Base-by-base conservation (phyloP, 208 protist species). In the Porcisia hertigi region DNA sequence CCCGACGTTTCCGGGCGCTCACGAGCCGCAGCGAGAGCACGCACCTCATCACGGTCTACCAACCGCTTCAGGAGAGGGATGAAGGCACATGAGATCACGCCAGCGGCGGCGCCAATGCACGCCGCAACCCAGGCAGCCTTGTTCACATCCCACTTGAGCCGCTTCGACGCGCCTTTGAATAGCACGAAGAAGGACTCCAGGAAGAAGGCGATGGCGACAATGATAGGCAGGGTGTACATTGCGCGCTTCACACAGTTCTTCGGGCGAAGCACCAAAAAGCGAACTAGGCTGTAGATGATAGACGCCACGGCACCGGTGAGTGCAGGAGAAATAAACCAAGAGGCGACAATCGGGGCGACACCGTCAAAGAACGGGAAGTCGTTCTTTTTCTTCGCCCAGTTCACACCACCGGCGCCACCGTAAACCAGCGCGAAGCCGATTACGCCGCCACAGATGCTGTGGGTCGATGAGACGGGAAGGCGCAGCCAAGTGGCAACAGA, bases 401-500 rank as follows among this genome's bases (percentile, higher is more conserved):
- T 87, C 3, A 92, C 86, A 4, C 76, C 71, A 20, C 57, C 73
- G 12, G 41, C 70, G 52, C 88, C 88, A 55, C 88, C 88, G 75
- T 86, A 92, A 41, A 90, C 88, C 57, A 92, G 75, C 66, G 86
- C 83, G 69, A 92, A 92, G 49, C 88, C 88, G 62, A 92, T 82
- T 16, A 92, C 82, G 34, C 86, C 88, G 65, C 88, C 88, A 58
- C 75, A 74, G 80, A 92, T 80, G 80, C 81, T 87, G 79, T 93
- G 88, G 14, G 77, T 81, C 34, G 88, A 91, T 53, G 84, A 89
- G 41, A 93, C 88, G 36, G 86, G 80, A 54, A 92, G 84, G 57
- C 69, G 75, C 78, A 78, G 45, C 69, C 75, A 79, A 1, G 88
- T 92, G 36, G 88, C 88, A 30, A 90, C 41, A 39, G 82, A 34